phyloP scores from a whole-genome alignment of 202 grass and related monocot genomes.

The Brachypodium distachyon region DNA sequence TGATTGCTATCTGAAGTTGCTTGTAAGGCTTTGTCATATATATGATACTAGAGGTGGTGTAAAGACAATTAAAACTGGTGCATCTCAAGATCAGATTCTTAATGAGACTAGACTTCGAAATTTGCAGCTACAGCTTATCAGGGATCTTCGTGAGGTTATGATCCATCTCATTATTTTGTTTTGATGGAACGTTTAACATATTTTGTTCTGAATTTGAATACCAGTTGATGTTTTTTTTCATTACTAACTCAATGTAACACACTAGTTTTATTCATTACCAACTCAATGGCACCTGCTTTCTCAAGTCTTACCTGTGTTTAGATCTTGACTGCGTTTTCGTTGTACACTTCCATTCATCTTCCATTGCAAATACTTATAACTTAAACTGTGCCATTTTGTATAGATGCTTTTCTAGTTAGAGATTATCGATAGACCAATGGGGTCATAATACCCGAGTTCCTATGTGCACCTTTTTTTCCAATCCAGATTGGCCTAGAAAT shows the following conservation, averaged over 20 bases:
- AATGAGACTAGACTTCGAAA: constrained; percentile 94
- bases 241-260: neutral
- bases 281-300: neutral
- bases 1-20: constrained; percentile 93
- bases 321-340: neutral
- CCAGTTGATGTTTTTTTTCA: neutral
- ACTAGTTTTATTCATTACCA: neutral
- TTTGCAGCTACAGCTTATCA: constrained; percentile 92
- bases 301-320: neutral
- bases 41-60: constrained; percentile 95
- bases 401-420: neutral
- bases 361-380: neutral
- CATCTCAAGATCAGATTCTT: constrained; percentile 96
- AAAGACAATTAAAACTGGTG: constrained; percentile 86
- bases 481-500: neutral
- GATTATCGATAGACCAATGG: neutral
- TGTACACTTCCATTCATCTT: neutral
- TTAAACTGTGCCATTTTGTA: neutral
- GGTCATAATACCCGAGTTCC: neutral
- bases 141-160: constrained; percentile 88
- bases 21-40: constrained; percentile 91
- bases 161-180: constrained; percentile 10
- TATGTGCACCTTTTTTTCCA: neutral
- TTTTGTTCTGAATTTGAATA: neutral
- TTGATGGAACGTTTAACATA: neutral